Conservation (phyloP, 2,329 filamentous ascomycete species). For the Fonsecaea erecta region DNA sequence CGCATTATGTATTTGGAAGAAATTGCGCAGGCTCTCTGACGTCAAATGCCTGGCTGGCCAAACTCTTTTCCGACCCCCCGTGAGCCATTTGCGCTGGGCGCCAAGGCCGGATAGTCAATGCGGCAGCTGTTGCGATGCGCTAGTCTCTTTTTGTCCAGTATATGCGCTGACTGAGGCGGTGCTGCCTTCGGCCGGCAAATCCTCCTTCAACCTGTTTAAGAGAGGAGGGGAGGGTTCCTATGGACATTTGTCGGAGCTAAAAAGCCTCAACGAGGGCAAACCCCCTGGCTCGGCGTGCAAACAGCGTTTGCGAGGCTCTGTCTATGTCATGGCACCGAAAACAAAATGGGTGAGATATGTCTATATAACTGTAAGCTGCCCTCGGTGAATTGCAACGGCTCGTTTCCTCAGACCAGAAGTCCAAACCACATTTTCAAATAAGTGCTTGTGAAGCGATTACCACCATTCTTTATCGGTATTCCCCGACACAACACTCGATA, state of each 20-base stretch:
- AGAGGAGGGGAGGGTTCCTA: not conserved
- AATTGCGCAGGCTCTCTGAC: not conserved
- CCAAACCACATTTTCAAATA: not conserved
- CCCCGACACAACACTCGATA: not conserved
- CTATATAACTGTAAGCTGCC: not conserved
- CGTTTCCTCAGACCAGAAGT: not conserved
- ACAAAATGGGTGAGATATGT: not conserved
- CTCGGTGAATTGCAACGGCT: not conserved
- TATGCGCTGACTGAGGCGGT: not conserved
- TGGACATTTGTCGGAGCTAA: not conserved
- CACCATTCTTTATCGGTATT: not conserved
- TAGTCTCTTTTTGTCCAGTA: not conserved
- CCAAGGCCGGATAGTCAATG: not conserved
- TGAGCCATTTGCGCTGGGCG: conserved; percentile 1
- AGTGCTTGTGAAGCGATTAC: not conserved
- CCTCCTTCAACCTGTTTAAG: not conserved
- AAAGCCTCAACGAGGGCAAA: not conserved
- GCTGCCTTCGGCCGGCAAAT: not conserved
- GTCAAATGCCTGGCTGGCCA: not conserved
- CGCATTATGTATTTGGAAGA: not conserved
- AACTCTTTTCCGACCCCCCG: conserved; percentile 1
- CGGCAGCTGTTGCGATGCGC: not conserved
- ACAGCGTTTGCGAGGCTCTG: not conserved
- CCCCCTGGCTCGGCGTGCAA: not conserved
- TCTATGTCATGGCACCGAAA: not conserved